These are phyloP conservation scores for Candida nanaspora DNA, from an alignment of 805 yeast genomes.

Conservation along the genomic window DNA sequence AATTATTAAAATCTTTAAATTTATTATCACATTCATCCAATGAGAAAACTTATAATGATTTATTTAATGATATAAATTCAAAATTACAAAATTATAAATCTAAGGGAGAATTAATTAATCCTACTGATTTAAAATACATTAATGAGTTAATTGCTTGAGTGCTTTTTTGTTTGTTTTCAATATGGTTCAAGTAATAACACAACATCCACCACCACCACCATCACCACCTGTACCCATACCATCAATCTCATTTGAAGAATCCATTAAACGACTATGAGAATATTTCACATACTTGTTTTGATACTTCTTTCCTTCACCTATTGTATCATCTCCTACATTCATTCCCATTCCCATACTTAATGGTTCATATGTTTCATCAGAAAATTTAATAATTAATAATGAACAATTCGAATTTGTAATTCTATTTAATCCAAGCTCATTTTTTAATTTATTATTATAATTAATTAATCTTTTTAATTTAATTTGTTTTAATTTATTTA, in stretches of 20 bases:
- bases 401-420: slow-evolving; percentile 61
- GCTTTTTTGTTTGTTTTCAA: no score
- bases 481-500: slow-evolving; percentile 35
- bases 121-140: no score
- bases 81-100: no score
- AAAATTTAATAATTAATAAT: slow-evolving; percentile 34
- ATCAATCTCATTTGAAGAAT: slow-evolving; percentile 4
- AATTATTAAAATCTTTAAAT: not conserved
- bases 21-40: no score
- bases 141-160: no score
- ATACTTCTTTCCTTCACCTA: slow-evolving; percentile 1
- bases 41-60: not conserved
- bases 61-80: not conserved
- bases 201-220: no score
- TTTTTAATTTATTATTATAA: slow-evolving; percentile 45
- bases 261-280: not conserved
- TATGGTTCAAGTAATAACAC: slow-evolving; percentile 17
- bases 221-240: no score
- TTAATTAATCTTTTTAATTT: slow-evolving; percentile 57
- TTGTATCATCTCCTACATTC: slow-evolving; percentile 28
- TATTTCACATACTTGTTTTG: not conserved
- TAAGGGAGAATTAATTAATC: not conserved
- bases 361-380: slow-evolving; percentile 38
- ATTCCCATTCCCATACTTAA: slow-evolving; percentile 12
- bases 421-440: slow-evolving; percentile 46